Base-by-base conservation (phyloP, 345 rosid genomes). In the Turritis glabra region DNA sequence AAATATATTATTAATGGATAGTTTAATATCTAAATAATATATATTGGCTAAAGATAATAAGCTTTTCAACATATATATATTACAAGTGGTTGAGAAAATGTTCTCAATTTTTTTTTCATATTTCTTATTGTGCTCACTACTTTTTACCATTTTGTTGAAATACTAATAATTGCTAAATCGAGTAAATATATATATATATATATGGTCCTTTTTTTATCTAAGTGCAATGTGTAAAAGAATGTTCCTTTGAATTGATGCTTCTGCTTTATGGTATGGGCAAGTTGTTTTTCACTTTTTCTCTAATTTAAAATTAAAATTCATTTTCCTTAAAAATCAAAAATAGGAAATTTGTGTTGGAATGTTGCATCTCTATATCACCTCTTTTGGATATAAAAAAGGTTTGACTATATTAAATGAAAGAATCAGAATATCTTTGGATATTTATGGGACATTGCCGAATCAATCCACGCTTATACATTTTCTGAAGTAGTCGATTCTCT, bases 181-280 rank as follows among this genome's bases (percentile, higher is more conserved):
- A 53, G 33, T 26, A 14, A 14, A 53, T 5, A 52, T 52, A 27
- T 53, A 51, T 2, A 14, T 26, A 53, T 5, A 52, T 52, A 27
- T 53, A 51, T 2, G 51, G 44, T 40, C 11, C 51, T 25, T 43
- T 37, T 43, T 37, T 17, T 44, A 44, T 17, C 21, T n/a, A 44
- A 44, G 4, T 44, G 22, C 11, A 17, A 17, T 17, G 50, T n/a
- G 10, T 44, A 44, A 44, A 43, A n/a, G 15, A 32, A 32, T 0
- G 22, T 18, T 18, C 64, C 64, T 40, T 40, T 27, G 21, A 41
- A 43, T 19, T 18, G 64, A 69, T 69, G 73, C 64, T 56, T 69
- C 26, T 55, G 54, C 55, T 22, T 43, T 55, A 18, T 69, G 54
- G 32, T 27, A 55, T 41, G 12, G 12, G 52, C 32, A 69, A 69